These are phyloP conservation scores for Cornus kousa DNA, from an alignment of 148 eudicot genomes.

Conservation along the genomic window DNA sequence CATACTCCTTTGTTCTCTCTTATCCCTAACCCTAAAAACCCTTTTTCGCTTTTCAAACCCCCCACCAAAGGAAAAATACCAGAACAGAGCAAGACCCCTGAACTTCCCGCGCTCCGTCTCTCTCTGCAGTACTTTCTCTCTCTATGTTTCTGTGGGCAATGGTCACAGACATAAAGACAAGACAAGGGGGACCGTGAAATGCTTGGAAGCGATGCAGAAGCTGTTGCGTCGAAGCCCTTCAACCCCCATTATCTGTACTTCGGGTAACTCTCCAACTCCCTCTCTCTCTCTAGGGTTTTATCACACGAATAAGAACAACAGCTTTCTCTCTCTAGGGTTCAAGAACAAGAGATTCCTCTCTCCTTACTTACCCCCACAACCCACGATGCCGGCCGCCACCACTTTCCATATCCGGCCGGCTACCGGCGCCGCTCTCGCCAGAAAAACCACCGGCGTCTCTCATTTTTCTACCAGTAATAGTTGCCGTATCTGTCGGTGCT, in stretches of 20 bases:
- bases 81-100: neutral
- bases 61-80: neutral
- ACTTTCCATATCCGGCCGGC: constrained; percentile 24
- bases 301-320: constrained; percentile 7
- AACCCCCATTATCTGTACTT: constrained; percentile 12
- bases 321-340: constrained; percentile 18
- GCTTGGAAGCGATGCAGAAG: constrained; percentile 66
- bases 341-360: neutral
- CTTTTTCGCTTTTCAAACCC: neutral
- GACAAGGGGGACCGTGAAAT: constrained; percentile 17
- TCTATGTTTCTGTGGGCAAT: neutral
- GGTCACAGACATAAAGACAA: neutral
- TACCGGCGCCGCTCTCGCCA: neutral
- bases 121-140: neutral
- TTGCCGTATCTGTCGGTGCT: constrained; percentile 40
- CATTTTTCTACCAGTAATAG: neutral
- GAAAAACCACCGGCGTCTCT: neutral
- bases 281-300: constrained; percentile 27
- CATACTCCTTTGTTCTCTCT: neutral
- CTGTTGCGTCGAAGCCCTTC: constrained; percentile 53
- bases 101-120: neutral
- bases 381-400: constrained; percentile 17
- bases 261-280: constrained; percentile 16
- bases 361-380: constrained; percentile 10
- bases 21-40: neutral